phyloP scores from a whole-genome alignment of 2,329 filamentous ascomycete genomes.

The Teratosphaeria nubilosa region DNA sequence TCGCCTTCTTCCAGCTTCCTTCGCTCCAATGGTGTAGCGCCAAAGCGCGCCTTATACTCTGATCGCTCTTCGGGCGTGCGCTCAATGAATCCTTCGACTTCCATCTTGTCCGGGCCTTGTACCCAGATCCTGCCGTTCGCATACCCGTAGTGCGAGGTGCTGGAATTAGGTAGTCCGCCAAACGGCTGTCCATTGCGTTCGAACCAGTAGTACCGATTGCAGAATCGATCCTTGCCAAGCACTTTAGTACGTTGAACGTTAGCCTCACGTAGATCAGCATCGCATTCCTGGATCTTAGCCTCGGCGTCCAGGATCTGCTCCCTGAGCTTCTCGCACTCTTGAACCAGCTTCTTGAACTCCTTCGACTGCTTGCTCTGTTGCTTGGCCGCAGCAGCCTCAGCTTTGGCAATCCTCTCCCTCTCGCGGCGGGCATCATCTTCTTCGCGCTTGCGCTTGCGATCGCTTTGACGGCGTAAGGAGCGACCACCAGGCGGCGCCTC shows the following conservation, averaged over 20 bases:
- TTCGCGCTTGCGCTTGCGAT: conserved; percentile 43
- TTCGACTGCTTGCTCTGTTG: conserved; percentile 65
- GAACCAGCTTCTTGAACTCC: conserved; percentile 76
- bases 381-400: conserved; percentile 42
- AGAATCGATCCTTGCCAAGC: conserved; percentile 89
- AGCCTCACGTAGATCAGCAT: conserved; percentile 87
- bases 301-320: conserved; percentile 71
- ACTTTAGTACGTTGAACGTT: conserved; percentile 85
- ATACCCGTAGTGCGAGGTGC: conserved; percentile 76
- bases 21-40: conserved; percentile 74
- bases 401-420: conserved; percentile 53
- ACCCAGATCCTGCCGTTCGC: conserved; percentile 95
- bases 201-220: conserved; percentile 99
- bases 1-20: conserved; percentile 76
- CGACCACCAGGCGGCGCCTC: conserved; percentile 56
- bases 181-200: conserved; percentile 98
- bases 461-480: conserved; percentile 44
- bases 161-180: conserved; percentile 75
- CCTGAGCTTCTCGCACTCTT: conserved; percentile 82
- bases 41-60: conserved; percentile 66
- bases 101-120: conserved; percentile 84
- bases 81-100: conserved; percentile 78
- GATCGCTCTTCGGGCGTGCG: conserved; percentile 59
- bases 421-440: conserved; percentile 56
- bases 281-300: conserved; percentile 71